Percentiles rank a stretch among this genome's conserved stretches.
phyloP scores from a whole-genome alignment of 208 protist genomes.

The Leishmania tarentolae region DNA sequence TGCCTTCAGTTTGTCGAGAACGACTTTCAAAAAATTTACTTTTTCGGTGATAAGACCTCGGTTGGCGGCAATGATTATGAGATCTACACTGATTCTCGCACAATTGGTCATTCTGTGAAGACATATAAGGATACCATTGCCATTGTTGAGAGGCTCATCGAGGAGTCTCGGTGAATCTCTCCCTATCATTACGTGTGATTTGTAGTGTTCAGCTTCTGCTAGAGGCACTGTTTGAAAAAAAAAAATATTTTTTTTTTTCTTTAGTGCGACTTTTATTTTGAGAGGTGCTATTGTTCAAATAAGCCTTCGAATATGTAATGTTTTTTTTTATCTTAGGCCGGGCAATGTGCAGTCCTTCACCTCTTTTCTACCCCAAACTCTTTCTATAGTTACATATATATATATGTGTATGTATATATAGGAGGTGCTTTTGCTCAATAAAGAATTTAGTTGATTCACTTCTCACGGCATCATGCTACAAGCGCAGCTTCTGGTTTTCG shows the following conservation, averaged over 20 bases:
- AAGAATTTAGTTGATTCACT: background rate
- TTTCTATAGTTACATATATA: too few relatives aligned
- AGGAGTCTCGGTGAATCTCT: slow-evolving; percentile 42
- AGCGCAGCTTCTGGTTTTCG: background rate
- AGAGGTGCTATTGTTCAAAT: too few relatives aligned
- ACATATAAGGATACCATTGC: slow-evolving; percentile 96
- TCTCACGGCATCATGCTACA: background rate
- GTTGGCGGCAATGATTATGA: slow-evolving; percentile 99
- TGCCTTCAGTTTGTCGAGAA: slow-evolving; percentile 96
- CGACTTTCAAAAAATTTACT: slow-evolving; percentile 98
- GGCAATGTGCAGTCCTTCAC: background rate
- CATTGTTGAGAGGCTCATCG: slow-evolving; percentile 80
- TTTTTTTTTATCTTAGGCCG: slow-evolving; percentile 20
- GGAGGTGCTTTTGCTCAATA: too few relatives aligned
- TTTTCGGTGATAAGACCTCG: slow-evolving; percentile 99
- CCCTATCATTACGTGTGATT: background rate
- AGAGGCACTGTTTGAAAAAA: background rate
- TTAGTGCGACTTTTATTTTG: background rate
- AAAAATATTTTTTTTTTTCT: background rate
- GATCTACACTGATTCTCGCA: slow-evolving; percentile 94
- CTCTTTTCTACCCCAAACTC: too few relatives aligned
- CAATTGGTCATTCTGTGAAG: slow-evolving; percentile 94
- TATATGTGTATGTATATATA: too few relatives aligned
- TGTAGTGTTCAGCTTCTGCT: background rate
- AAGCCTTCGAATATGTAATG: background rate